Evolutionary conservation across 805 yeast species (phyloP), one percentile per base, ranked within the genome.

Genomic region (Cyberlindnera veronae): DNA sequence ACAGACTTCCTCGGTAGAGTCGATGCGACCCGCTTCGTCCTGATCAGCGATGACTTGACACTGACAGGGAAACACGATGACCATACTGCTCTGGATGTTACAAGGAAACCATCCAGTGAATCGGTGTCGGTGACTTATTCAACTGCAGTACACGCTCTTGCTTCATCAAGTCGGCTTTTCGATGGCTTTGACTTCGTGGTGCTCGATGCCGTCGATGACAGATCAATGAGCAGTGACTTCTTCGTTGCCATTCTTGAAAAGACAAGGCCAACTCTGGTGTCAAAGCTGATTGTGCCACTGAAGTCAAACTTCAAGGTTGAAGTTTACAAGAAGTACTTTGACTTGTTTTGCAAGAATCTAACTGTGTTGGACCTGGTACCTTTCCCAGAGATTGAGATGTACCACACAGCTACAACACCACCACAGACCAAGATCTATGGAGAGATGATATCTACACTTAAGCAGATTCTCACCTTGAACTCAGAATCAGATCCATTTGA

Each of bases 201-300:
- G 21, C 13, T 46, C 27, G 50, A 44, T 20, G 34, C 29, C 9
- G 26, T 46, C 22, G 48, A 44, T 32, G 44, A 36, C 10, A 22
- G 50, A 15, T 14, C 39, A 9, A 4, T 36, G 24, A 41, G 22
- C 28, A 22, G 38, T 9, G 50, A 46, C 18, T 15, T 46, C 17
- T 36, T 46, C 20, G 20, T 46, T 9, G 48, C 48, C 8, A 24
- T 38, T 15, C 12, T 41, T 2, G 39, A 14, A 11, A 20, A 14
- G 13, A 9, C 26, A 3, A 35, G 29, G 29, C 9, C 27, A 3
- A 4, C 5, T 2, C 3, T 22, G 6, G 4, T 5, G n/a, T 17
- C 31, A 4, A 46, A 41, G 34, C 6, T 46, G 7, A n/a, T 43
- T 10, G 27, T 44, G 11, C 42, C 48, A 4, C 3, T 36, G 32